Base-by-base conservation (phyloP, 192 early-diverging fungal species). In the Glomus cerebriforme region DNA sequence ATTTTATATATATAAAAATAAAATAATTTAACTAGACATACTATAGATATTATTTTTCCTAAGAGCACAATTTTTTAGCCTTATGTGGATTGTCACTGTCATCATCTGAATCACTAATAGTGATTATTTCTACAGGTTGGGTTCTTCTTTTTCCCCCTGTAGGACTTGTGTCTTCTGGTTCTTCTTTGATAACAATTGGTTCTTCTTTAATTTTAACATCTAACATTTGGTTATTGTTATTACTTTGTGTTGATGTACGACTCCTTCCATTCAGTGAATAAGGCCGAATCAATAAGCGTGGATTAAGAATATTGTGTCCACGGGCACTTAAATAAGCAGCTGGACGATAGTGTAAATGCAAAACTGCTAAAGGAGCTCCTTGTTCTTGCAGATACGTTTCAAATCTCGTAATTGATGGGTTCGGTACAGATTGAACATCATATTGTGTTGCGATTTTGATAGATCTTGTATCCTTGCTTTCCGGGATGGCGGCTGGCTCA, bases 401-500 rank as follows among this genome's bases (percentile, higher is more conserved):
- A 68, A 37, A 68, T 68, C n/a, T 34, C n/a, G 35, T 37, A 68
- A 37, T 68, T 37, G 66, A 37, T 37, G 66, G 66, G 22, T 37
- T 68, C 35, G 66, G 31, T 22, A 68, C 66, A n/a, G 19, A 1
- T 37, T 37, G 34, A 37, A 68, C 66, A 27, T 68, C 66, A 37
- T 68, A 68, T 68, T 68, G 66, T 37, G 66, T 68, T 24, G 66
- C 13, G 3, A 68, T 15, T 68, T 68, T 68, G 13, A 68, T 68
- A 17, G 66, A n/a, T 22, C 66, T 68, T 1, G 66, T 68, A 22
- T 68, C 35, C 22, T 68, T 68, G 35, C 15, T 68, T 17, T 68
- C 66, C 2, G 66, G 66, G n/a, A 68, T 24, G 35, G 37, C 35
- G 9, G 66, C 34, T 22, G 31, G 15, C n/a, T 68, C 66, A 68